phyloP scores from a whole-genome alignment of 306 rosid genomes.

The Acacia confusa region DNA sequence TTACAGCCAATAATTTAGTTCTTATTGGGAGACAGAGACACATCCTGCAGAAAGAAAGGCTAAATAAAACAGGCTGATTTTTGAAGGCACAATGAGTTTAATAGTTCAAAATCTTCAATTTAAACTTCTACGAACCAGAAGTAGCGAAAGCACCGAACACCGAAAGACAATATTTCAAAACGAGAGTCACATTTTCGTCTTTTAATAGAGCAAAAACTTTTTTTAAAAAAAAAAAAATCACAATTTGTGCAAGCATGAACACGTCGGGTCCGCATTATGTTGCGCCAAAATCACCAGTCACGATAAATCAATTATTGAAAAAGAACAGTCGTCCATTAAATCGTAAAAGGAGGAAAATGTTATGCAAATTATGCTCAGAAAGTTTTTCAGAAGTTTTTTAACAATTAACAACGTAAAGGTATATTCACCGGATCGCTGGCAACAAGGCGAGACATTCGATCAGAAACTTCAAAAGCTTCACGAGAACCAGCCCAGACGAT shows the following conservation, averaged over 20 bases:
- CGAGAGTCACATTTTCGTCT: neutral
- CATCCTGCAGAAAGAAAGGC: neutral
- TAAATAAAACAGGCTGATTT: neutral
- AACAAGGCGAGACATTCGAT: constrained; percentile 79
- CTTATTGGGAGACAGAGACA: neutral
- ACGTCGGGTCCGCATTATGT: neutral
- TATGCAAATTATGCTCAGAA: neutral
- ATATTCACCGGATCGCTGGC: constrained; percentile 81
- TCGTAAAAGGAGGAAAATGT: neutral
- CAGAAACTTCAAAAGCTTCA: constrained; percentile 60
- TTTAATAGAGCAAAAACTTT: neutral
- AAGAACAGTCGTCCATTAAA: neutral
- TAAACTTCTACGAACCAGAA: neutral
- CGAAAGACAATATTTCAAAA: neutral
- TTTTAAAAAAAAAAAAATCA: neutral
- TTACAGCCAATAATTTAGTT: neutral
- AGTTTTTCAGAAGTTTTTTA: neutral
- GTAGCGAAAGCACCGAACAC: neutral
- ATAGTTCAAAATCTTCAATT: neutral
- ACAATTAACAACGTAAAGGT: neutral
- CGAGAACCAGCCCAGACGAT: constrained; percentile 91
- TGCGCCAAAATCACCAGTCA: neutral
- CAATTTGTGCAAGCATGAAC: neutral
- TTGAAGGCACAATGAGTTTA: neutral
- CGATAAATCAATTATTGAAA: neutral